Evolutionary conservation across 1,284 basidiomycete species (phyloP), one percentile per base, ranked within the genome.

Genomic region (Apiotrichum mycotoxinovorans): DNA sequence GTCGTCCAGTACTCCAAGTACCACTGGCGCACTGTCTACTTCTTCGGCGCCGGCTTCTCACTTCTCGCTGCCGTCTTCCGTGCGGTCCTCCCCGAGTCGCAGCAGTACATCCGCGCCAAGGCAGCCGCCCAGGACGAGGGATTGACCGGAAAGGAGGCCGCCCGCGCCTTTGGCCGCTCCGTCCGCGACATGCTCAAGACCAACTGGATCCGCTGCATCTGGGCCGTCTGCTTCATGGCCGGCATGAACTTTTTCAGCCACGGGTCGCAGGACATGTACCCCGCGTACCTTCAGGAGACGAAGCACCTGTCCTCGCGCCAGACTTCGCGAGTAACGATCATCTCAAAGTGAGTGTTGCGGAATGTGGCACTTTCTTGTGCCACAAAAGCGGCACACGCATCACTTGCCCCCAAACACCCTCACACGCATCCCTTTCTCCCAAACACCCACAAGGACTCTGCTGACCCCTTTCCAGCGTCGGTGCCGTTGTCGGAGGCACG

Each of bases 181-280:
- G 81, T 42, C 72, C 80, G 72, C 74, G 77, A 69, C 54, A 95
- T 95, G 86, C 77, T 96, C 56, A 88, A 84, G 78, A 75, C 68
- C 2, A 88, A 96, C 72, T 95, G 66, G 91, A 66, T 85, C 11
- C 74, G 88, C 22, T 91, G 86, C 73, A 84, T 95, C 57, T 96
- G 92, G 69, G 87, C 87, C 0, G 65, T 81, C 54, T 56, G 76
- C 17, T 65, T 78, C 53, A 79, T 79, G 77, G 74, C 66, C 83
- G 87, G 88, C 10, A 92, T 96, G 83, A 96, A 93, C 80, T 96
- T 96, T 80, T 80, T 92, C 61, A 88, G 87, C 3, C 61, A 63
- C 55, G 61, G 56, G 1, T 88, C 87, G 57, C 88, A 88, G 56
- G 80, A 75, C 69, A 66, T 61, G 57, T 62, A 58, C 58, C 58